Base-by-base conservation (phyloP, 257 asterid genomes). In the Plantago elongata region DNA sequence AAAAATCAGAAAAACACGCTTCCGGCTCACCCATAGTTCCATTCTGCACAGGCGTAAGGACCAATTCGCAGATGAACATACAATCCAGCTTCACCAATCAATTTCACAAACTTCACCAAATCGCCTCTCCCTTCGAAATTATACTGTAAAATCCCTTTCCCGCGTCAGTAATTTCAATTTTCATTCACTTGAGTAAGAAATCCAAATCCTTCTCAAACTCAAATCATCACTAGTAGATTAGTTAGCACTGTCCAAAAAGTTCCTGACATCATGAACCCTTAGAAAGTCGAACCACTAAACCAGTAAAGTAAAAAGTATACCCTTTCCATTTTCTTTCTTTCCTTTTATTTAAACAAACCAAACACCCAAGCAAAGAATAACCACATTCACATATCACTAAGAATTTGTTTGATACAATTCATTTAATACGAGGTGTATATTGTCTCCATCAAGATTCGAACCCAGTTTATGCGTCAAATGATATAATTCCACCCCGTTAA, bases 11-110 rank as follows among this genome's bases (percentile, higher is more conserved):
- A 11, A 45, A 27, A 45, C 13, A 56, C 9, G 13, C 37, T 43
- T 71, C n/a, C n/a, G n/a, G n/a, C n/a, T n/a, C n/a, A 87, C 97
- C 97, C 97, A 66, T 90, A 90, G 65, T 83, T 90, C 97, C 97
- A 90, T 60, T 90, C 97, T 27, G 97, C 95, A 40, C 97, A 90
- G 43, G 72, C 97, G 57, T 90, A 90, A 66, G 97, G 97, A 10
- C 93, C 96, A 13, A 87, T 90, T 11, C 97, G 81, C 14, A 90
- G 78, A 70, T 84, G 90, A 57, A 72, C 87, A 55, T 67, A 72
- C 17, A 90, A 74, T n/a, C 90, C 97, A 69, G 97, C 96, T 42
- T 83, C 79, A 13, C 63, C 60, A 7, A 84, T 85, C 85, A 90
- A 67, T 61, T 87, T 87, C 64, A 90, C 72, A 48, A 90, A 90